Base-by-base conservation (phyloP, 306 rosid species). In the Vigna reflexopilosa region DNA sequence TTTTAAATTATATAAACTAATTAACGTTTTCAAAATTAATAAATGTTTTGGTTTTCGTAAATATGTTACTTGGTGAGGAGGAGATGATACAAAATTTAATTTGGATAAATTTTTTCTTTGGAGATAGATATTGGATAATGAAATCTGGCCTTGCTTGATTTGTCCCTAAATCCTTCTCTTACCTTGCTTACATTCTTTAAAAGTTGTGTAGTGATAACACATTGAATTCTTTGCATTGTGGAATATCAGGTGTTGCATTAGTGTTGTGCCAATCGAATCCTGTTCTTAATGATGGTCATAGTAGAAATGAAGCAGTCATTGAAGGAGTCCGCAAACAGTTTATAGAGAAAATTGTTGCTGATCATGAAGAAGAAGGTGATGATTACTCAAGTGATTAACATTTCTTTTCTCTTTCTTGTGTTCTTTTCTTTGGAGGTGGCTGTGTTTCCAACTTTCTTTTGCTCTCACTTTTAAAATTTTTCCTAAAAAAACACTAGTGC, bases 251-350 rank as follows among this genome's bases (percentile, higher is more conserved):
- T 73, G 97, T 91, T 83, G 98, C 98, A 67, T 83, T 95, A 82
- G 89, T 95, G 40, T 89, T 95, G 63, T 95, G 98, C 84, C 92
- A 92, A 72, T 90, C 97, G 47, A 93, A 91, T 81, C 98, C 98
- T 45, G 98, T 92, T 2, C 97, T 95, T 10, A 87, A 88, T 28
- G 98, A 92, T 75, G 98, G 98, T 17, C 96, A 85, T 51, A 81
- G 83, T 67, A 86, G 83, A 58, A 77, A 85, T 19, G 98, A 81
- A 67, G 89, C 97, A 67, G 91, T 95, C 70, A 84, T 92, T 0
- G 98, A 89, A 44, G 96, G 91, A 68, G 98, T 91, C 65, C 93
- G 94, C 64, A 85, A 73, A 84, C 86, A 91, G 85, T 86, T 92
- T 63, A 76, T 95, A 67, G 98, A 92, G 85, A 94, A 85, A 79